These are phyloP conservation scores for Zymoseptoria ardabiliae DNA, from an alignment of 2,329 filamentous ascomycete genomes.

Conservation along the genomic window DNA sequence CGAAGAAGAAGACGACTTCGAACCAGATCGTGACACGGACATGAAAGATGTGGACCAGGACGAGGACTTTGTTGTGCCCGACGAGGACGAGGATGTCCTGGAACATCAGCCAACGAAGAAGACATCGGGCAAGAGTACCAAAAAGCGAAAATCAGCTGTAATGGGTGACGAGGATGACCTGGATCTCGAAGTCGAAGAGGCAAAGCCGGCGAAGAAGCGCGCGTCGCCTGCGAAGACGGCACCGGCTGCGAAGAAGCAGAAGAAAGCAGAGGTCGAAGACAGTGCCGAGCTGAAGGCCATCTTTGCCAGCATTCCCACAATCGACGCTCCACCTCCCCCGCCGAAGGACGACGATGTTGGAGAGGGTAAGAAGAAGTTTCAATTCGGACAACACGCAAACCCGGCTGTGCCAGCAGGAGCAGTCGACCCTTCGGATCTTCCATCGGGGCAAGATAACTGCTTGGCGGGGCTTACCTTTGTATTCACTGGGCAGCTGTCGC, in stretches of 20 bases:
- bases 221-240: constrained; percentile 39
- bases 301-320: constrained; percentile 75
- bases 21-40: constrained; percentile 42
- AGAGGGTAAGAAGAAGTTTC: constrained; percentile 56
- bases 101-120: constrained; percentile 35
- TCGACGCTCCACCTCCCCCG: constrained; percentile 78
- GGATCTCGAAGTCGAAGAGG: constrained; percentile 36
- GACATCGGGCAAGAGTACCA: constrained; percentile 27
- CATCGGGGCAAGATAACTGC: constrained; percentile 79
- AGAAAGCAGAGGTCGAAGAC: constrained; percentile 61
- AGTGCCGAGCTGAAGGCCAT: constrained; percentile 72
- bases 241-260: constrained; percentile 47
- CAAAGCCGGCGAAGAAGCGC: constrained; percentile 53
- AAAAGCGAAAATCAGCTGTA: constrained; percentile 55
- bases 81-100: constrained; percentile 35
- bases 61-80: constrained; percentile 39
- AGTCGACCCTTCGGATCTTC: constrained; percentile 62
- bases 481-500: constrained; percentile 81
- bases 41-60: constrained; percentile 46
- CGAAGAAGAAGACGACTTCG: constrained; percentile 34
- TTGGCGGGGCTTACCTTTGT: constrained; percentile 85
- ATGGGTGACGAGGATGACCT: constrained; percentile 49
- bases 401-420: constrained; percentile 53
- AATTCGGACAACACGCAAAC: constrained; percentile 55
- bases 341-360: constrained; percentile 44